Base-by-base conservation (phyloP, 495 filamentous ascomycete genomes). In the Clohesyomyces aquaticus region DNA sequence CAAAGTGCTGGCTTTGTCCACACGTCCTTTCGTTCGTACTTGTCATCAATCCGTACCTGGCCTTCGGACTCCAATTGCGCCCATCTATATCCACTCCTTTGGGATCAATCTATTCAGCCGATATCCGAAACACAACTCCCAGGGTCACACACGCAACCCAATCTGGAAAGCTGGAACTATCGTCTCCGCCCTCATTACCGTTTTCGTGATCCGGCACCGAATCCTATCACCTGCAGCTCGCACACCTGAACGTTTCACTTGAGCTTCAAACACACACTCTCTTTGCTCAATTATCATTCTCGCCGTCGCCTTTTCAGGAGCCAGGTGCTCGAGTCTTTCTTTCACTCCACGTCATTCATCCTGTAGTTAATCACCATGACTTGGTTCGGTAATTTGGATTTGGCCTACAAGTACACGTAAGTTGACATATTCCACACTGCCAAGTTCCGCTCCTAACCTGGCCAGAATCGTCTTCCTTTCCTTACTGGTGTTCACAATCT, bases 331-430 rank as follows among this genome's bases (percentile, higher is more conserved):
- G 43, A 49, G 49, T 48, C 57, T 49, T 61, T 56, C 57, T 27
- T 61, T 63, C 1, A 25, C 18, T 1, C 45, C 35, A 2, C 3
- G 2, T 1, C 8, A 4, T 28, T 1, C 2, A 10, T 51, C 21
- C 21, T 18, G 16, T 21, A 52, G 28, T 50, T 57, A 42, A 52
- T 47, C 54, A 59, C 35, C 43, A 63, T 62, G 58, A 59, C 11
- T 22, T 62, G 58, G 65, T 67, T 67, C 41, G 65, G 65, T 4
- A 42, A 47, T 12, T 28, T 67, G 12, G 46, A 59, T 19, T 45
- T 67, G 51, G 58, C 58, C 29, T 67, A 63, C 58, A 67, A 67
- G 53, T 67, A 67, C 25, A 47, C 46, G 65, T 67, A 47, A 48
- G 65, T 59, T 32, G 11, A 26, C 9, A 23, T 38, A 2, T 12